A percentile compares a stretch with the other conserved stretches of the same genome.
Conservation (phyloP, 805 yeast species). For the Cyberlindnera sargentensis region DNA sequence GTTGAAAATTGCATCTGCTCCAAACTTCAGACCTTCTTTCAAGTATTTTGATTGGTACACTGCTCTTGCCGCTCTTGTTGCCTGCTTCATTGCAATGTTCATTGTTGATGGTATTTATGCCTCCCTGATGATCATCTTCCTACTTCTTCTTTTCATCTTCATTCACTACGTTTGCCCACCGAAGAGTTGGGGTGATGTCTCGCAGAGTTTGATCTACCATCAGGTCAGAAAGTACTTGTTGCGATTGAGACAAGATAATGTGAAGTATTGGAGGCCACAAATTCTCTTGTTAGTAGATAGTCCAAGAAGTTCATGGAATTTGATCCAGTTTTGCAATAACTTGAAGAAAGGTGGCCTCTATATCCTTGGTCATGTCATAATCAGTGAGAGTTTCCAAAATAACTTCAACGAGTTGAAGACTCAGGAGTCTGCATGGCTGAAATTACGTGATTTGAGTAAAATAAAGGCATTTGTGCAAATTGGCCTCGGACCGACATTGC, state of each 20-base stretch:
- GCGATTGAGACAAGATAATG: conserved; percentile 82
- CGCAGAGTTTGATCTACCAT: conserved; percentile 90
- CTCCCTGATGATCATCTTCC: conserved; percentile 57
- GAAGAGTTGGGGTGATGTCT: conserved; percentile 96
- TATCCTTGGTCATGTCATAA: conserved; percentile 85
- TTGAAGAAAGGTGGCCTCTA: conserved; percentile 93
- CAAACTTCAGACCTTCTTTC: conserved; percentile 97
- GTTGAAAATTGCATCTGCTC: conserved; percentile 84
- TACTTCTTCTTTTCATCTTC: conserved; percentile 58
- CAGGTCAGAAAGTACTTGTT: conserved; percentile 90
- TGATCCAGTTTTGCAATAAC: conserved; percentile 89
- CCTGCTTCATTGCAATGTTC: conserved; percentile 81
- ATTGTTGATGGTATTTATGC: conserved; percentile 92
- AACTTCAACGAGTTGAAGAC: conserved; percentile 61
- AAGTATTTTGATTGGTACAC: conserved; percentile 77
- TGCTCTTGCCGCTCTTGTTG: conserved; percentile 66
- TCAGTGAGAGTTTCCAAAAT: conserved; percentile 54
- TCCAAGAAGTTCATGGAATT: conserved; percentile 87
- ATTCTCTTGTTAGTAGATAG: conserved; percentile 81
- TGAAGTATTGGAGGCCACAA: conserved; percentile 98
- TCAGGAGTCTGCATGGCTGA: conserved; percentile 78
- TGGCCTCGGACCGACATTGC: conserved; percentile 76
- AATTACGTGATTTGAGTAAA: conserved; percentile 66
- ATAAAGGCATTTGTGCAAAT: conserved; percentile 94
- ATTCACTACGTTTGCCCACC: conserved; percentile 94